Conservation (phyloP, 116 monocot genomes). For the Iris pallida region DNA sequence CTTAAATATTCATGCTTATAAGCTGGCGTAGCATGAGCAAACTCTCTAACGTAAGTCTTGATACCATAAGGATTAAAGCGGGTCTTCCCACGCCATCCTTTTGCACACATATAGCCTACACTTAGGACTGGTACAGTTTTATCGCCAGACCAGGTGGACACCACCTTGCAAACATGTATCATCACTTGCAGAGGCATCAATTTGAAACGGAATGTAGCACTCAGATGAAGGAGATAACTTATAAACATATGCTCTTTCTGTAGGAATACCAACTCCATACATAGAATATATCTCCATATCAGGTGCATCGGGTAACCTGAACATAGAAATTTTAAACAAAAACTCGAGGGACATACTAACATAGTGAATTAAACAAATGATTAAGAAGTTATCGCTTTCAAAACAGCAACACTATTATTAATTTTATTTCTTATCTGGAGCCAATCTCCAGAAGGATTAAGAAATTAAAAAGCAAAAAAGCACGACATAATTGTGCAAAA, state of each 20-base stretch:
- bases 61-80: conserved; percentile 91
- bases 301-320: conserved; percentile 90
- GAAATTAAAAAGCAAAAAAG: no score
- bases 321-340: neutral
- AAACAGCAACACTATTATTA: no score
- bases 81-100: conserved; percentile 91
- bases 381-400: no score
- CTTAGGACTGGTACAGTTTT: conserved; percentile 92
- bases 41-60: conserved; percentile 82
- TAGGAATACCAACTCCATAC: conserved; percentile 96
- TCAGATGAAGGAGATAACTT: conserved; percentile 67
- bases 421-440: no score
- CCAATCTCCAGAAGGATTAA: no score
- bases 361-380: no score
- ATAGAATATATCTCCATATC: conserved; percentile 95
- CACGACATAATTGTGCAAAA: no score
- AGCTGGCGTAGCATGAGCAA: conserved; percentile 79
- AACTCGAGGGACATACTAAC: no score
- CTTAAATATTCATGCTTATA: no score
- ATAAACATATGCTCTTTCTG: conserved; percentile 96
- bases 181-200: conserved; percentile 61
- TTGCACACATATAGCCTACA: conserved; percentile 91
- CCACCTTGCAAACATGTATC: conserved; percentile 73
- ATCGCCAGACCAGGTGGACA: conserved; percentile 71
- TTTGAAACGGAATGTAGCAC: conserved; percentile 95